phyloP scores from a whole-genome alignment of 306 rosid species.

The Vigna angularis region DNA sequence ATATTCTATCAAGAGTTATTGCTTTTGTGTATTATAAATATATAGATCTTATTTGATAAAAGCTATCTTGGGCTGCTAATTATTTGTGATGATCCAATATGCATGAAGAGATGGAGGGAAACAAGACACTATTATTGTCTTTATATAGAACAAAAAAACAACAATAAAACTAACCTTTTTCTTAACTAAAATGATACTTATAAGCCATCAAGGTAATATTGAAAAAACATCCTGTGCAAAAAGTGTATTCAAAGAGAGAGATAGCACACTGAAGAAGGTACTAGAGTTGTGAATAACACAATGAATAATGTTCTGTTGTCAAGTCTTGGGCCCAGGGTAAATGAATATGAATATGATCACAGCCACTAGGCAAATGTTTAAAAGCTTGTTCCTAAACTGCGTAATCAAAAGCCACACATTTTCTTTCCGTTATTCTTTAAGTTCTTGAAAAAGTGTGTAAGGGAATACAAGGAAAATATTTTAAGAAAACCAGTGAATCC shows the following conservation, averaged over 20 bases:
- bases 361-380: conserved; percentile 27
- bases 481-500: conserved; percentile 26
- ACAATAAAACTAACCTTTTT: background rate
- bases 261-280: background rate
- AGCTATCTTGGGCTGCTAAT: background rate
- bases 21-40: no score
- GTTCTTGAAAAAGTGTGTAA: conserved; percentile 34
- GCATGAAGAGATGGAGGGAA: background rate
- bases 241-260: background rate
- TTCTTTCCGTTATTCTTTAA: conserved; percentile 23
- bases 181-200: background rate
- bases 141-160: background rate
- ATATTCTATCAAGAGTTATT: no score
- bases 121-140: background rate
- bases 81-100: background rate
- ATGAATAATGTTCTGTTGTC: conserved; percentile 32
- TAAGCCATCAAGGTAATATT: background rate
- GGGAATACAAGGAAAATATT: conserved; percentile 15
- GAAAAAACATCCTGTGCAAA: background rate
- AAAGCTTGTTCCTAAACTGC: conserved; percentile 9
- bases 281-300: conserved; percentile 11
- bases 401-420: conserved; percentile 29
- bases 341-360: background rate
- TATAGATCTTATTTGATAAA: background rate
- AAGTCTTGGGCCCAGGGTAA: conserved; percentile 24